These are phyloP conservation scores for Sclerospora graminicola DNA, from an alignment of 352 stramenopile genomes.

Conservation along the genomic window DNA sequence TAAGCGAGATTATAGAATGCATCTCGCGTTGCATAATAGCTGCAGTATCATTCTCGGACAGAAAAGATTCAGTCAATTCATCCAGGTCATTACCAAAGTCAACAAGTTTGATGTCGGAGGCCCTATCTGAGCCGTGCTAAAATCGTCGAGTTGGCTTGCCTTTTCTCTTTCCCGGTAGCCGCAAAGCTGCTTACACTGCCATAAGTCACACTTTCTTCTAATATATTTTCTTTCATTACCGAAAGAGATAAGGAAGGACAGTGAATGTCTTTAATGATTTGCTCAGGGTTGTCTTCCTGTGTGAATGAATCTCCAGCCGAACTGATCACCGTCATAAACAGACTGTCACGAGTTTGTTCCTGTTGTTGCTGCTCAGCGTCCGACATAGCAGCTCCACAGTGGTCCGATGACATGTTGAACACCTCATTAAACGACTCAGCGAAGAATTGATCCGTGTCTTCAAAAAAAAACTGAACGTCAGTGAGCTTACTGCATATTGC, in stretches of 20 bases:
- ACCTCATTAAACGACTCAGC: conserved; percentile 41
- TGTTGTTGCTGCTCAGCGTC: conserved; percentile 20
- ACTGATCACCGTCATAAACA: conserved; percentile 56
- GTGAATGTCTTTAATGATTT: conserved; percentile 72
- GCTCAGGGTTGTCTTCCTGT: conserved; percentile 59
- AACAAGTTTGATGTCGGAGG: conserved; percentile 32
- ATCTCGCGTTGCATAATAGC: conserved; percentile 26
- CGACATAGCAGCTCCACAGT: conserved; percentile 3
- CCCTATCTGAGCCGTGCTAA: conserved; percentile 13
- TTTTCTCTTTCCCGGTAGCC: conserved; percentile 17
- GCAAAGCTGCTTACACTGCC: conserved; percentile 16
- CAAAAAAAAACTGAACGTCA: conserved; percentile 65
- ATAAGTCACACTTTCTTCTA: conserved; percentile 3
- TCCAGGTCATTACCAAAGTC: conserved; percentile 69
- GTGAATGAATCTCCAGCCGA: conserved; percentile 65
- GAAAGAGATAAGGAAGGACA: conserved; percentile 32
- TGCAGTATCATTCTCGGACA: conserved; percentile 39
- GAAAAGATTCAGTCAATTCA: conserved; percentile 62
- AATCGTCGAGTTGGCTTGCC: conserved; percentile 10
- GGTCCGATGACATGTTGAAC: conserved; percentile 30
- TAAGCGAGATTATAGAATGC: conserved; percentile 8
- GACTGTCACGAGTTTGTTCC: conserved; percentile 45
- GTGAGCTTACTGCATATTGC: conserved; percentile 52
- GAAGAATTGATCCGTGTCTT: conserved; percentile 60
- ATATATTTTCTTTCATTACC: conserved; percentile 23